A percentile compares a stretch with the other conserved stretches of the same genome.
phyloP scores from a whole-genome alignment of 2,329 filamentous ascomycete species.

The Phaeosphaeria sp. region DNA sequence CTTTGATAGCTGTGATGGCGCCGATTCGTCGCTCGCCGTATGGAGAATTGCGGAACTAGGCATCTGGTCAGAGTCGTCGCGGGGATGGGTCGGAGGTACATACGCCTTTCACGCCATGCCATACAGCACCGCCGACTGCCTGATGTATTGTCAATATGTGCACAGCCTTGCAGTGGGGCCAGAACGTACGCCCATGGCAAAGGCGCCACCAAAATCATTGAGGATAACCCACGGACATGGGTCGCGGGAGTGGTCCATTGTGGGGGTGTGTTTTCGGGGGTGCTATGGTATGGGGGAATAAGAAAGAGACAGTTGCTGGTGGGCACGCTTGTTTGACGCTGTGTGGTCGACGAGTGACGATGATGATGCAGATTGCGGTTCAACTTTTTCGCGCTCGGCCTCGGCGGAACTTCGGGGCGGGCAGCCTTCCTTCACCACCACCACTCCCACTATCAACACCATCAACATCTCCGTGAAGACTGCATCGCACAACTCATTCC shows the following conservation, averaged over 20 bases:
- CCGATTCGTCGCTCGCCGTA: conserved; percentile 96
- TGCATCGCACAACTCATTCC: no score
- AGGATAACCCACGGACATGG: conserved; percentile 96
- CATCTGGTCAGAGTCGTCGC: conserved; percentile 13
- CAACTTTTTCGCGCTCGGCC: conserved; percentile 34
- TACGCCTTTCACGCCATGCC: conserved; percentile 97
- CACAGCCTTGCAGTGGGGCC: not conserved
- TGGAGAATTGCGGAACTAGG: conserved; percentile 49
- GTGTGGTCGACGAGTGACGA: conserved; percentile 14
- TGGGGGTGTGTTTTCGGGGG: conserved; percentile 39
- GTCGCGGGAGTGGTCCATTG: conserved; percentile 94
- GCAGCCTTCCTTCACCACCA: not conserved
- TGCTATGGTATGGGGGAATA: not conserved
- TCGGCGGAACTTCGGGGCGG: conserved; percentile 26
- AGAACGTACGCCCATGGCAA: conserved; percentile 85
- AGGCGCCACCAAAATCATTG: conserved; percentile 97
- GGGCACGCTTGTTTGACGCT: conserved; percentile 7
- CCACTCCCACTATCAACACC: not conserved
- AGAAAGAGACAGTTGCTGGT: conserved; percentile 5
- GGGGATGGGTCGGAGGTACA: conserved; percentile 40
- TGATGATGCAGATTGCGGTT: conserved; percentile 34
- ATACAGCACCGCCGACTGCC: conserved; percentile 65
- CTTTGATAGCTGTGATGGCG: conserved; percentile 94
- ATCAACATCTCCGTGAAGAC: not conserved
- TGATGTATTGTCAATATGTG: conserved; percentile 21